phyloP scores from a whole-genome alignment of 306 rosid species.

The Dryas alaskensis region DNA sequence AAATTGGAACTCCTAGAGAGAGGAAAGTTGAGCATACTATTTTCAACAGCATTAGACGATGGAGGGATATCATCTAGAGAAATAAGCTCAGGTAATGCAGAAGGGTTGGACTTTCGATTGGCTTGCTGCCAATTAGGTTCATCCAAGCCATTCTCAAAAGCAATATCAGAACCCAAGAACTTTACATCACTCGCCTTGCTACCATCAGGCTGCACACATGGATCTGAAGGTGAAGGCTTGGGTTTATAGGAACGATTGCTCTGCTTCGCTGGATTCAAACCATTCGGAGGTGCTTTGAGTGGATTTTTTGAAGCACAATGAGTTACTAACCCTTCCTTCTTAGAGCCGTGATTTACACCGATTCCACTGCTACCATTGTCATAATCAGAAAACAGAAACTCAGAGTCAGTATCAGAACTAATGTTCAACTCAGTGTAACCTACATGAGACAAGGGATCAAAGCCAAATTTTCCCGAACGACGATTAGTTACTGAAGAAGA shows the following conservation, averaged over 20 bases:
- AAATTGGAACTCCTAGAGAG: conserved; percentile 28
- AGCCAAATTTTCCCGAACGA: conserved; percentile 24
- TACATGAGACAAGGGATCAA: conserved; percentile 39
- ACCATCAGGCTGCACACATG: conserved; percentile 36
- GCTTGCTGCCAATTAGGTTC: conserved; percentile 37
- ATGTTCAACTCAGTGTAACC: conserved; percentile 56
- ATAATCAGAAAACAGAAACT: conserved; percentile 55
- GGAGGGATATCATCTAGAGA: conserved; percentile 39
- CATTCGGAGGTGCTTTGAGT: conserved; percentile 24
- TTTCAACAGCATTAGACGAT: conserved; percentile 28
- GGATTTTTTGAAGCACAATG: conserved; percentile 31
- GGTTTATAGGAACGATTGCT: conserved; percentile 20
- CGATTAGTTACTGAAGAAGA: conserved; percentile 33
- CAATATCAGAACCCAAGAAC: conserved; percentile 24
- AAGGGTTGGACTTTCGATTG: conserved; percentile 33
- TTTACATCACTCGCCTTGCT: conserved; percentile 27
- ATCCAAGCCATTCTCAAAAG: conserved; percentile 22
- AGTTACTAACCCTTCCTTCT: conserved; percentile 22
- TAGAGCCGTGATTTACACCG: conserved; percentile 30
- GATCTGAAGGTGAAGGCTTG: conserved; percentile 38
- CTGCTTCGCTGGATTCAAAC: conserved; percentile 30
- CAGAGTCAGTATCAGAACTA: conserved; percentile 70
- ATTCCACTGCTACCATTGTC: conserved; percentile 36
- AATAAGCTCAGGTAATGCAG: conserved; percentile 44
- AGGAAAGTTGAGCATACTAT: conserved; percentile 22